Base-by-base conservation (phyloP, 352 stramenopile genomes). In the Globisporangium nodosum region DNA sequence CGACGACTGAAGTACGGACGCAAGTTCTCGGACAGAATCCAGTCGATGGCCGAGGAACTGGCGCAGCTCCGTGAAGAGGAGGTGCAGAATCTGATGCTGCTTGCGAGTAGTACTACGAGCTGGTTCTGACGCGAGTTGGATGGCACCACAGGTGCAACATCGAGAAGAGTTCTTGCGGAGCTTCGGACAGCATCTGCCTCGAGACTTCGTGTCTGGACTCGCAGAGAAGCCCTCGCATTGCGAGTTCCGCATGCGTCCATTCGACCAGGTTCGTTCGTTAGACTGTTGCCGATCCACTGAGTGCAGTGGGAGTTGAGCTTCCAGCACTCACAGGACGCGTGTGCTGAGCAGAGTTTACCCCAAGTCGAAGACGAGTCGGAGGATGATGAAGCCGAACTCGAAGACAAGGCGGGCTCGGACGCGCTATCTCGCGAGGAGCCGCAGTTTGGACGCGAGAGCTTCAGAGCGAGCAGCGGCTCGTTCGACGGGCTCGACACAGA, bases 211-310 rank as follows among this genome's bases (percentile, higher is more conserved):
- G 0, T 72, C 81, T 6, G 86, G 86, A 5, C 64, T 95, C 21
- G 85, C 82, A 1, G 86, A 95, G 60, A 95, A 95, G 51, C 86
- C 86, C 5, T 94, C 86, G 46, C 86, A 95, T 61, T 95, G 86
- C 60, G 85, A 92, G 50, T 92, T 95, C 52, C 79, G 84, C 8
- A 95, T 93, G 84, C 71, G 83, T 15, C 86, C 86, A 27, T 95
- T 91, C 67, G 86, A 95, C 53, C 84, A 81, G 60, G 70, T 78
- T 45, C 3, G 35, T 56, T 15, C n/a, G 31, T 21, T 31, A 39
- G 49, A 40, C 37, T 13, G 48, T 40, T 1, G 48, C 35, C 27
- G 48, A 35, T 51, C 33, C 33, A 37, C 8, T 9, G 8, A 11
- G 33, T 37, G 8, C 8, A 9, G 8, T 37, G 8, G 33, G 33